Evolutionary conservation across 169 alveolate genomes (phyloP).

Genomic region (Amoebophrya sp.): DNA sequence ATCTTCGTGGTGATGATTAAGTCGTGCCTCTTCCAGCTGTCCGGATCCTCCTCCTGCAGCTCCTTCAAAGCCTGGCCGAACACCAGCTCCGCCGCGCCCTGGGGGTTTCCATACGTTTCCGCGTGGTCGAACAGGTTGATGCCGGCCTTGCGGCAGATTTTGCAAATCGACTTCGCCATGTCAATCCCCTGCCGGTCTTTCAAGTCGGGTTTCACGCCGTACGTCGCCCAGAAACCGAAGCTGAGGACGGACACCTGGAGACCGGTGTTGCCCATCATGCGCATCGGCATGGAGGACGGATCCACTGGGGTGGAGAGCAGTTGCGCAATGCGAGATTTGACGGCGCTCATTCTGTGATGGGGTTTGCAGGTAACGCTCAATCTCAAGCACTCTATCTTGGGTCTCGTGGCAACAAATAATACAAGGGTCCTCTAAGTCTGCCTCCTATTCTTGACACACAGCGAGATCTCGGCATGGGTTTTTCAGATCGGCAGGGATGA

Average conservation of each 20-base stretch:
- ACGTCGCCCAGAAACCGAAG: conserved; percentile 41
- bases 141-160: conserved; percentile 21
- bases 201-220: conserved; percentile 13
- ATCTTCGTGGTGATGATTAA: conserved; percentile 31
- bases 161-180: neutral
- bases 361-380: no score
- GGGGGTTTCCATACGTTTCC: conserved; percentile 39
- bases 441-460: no score
- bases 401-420: no score
- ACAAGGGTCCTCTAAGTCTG: no score
- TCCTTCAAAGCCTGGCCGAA: conserved; percentile 36
- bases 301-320: neutral
- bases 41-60: neutral
- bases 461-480: no score
- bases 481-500: no score
- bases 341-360: no score
- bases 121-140: conserved; percentile 43
- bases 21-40: neutral
- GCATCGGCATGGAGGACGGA: neutral
- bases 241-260: conserved; percentile 40
- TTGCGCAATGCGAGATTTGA: neutral
- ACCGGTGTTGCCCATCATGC: conserved; percentile 37
- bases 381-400: no score
- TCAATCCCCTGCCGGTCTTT: neutral
- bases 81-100: conserved; percentile 38